These are phyloP conservation scores for Fusarium virguliforme DNA, from an alignment of 2,329 filamentous ascomycete species.

Conservation along the genomic window DNA sequence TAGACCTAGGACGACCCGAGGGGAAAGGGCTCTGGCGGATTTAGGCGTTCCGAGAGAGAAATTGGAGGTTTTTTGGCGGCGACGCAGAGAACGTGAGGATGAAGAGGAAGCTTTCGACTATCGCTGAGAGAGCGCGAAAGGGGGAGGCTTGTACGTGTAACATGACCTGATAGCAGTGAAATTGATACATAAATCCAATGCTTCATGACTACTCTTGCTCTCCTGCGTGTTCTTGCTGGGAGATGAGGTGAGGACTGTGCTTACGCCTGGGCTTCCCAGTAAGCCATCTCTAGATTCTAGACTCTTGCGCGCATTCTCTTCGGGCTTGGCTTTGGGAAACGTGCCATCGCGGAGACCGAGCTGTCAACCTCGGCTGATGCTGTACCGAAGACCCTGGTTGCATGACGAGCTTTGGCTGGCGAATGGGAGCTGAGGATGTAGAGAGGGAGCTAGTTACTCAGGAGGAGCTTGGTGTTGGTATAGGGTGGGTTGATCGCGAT, in stretches of 20 bases:
- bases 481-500: not conserved
- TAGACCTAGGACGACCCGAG: constrained; percentile 40
- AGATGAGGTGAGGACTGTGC: not conserved
- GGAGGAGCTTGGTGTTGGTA: not conserved
- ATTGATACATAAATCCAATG: constrained; percentile 45
- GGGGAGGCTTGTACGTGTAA: constrained; percentile 49
- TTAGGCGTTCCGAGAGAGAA: constrained; percentile 43
- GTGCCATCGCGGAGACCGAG: constrained; percentile 25
- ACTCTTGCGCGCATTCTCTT: constrained; percentile 8
- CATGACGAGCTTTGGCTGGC: constrained; percentile 11
- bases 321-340: constrained; percentile 14
- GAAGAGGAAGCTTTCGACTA: constrained; percentile 24
- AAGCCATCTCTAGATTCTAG: not conserved
- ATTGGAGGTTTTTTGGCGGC: constrained; percentile 15
- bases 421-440: constrained; percentile 19
- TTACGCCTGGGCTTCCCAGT: not conserved
- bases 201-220: not conserved
- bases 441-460: constrained; percentile 6
- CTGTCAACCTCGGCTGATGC: constrained; percentile 29
- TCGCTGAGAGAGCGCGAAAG: constrained; percentile 22
- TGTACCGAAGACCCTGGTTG: constrained; percentile 23
- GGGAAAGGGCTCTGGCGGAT: constrained; percentile 36
- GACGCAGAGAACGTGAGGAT: constrained; percentile 27
- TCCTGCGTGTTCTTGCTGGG: not conserved
- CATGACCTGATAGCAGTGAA: constrained; percentile 48